Conservation (phyloP, 805 yeast species). For the Cyberlindnera bimundalis region DNA sequence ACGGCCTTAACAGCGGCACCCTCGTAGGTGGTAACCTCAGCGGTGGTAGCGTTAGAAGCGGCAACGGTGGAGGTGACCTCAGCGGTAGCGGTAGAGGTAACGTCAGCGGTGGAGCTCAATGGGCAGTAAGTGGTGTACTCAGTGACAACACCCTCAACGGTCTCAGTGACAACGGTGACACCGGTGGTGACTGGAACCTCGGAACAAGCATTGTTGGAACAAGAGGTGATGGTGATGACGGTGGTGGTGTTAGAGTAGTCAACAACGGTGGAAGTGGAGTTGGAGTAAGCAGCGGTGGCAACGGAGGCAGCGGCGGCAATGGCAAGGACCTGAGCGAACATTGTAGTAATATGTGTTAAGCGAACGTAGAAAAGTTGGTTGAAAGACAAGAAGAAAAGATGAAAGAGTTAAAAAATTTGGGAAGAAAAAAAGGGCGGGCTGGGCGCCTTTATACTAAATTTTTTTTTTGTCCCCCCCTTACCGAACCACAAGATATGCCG, state of each 20-base stretch:
- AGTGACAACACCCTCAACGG: slow-evolving; percentile 22
- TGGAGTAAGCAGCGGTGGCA: slow-evolving; percentile 27
- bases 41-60: slow-evolving; percentile 19
- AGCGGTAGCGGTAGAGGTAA: slow-evolving; percentile 5
- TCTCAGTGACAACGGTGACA: slow-evolving; percentile 26
- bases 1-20: slow-evolving; percentile 44
- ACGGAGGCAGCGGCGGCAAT: slow-evolving; percentile 29
- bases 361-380: slow-evolving; percentile 29
- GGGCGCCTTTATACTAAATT: slow-evolving; percentile 17
- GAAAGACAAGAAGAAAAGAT: slow-evolving; percentile 14
- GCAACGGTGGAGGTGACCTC: slow-evolving; percentile 1
- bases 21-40: slow-evolving; percentile 31
- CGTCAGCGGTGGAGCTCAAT: slow-evolving; percentile 12
- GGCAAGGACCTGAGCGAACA: slow-evolving; percentile 32
- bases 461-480: slow-evolving; percentile 3
- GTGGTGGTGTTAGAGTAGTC: slow-evolving; percentile 26
- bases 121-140: slow-evolving; percentile 27
- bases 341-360: slow-evolving; percentile 22
- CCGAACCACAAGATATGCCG: not conserved
- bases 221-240: slow-evolving; percentile 33
- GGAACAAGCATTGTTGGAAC: slow-evolving; percentile 21
- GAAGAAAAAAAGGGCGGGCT: slow-evolving; percentile 8
- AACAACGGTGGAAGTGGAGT: slow-evolving; percentile 29
- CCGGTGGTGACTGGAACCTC: slow-evolving; percentile 29
- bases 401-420: no score